These are phyloP conservation scores for Eucalyptus erythrocorys DNA, from an alignment of 345 rosid species.

Conservation along the genomic window DNA sequence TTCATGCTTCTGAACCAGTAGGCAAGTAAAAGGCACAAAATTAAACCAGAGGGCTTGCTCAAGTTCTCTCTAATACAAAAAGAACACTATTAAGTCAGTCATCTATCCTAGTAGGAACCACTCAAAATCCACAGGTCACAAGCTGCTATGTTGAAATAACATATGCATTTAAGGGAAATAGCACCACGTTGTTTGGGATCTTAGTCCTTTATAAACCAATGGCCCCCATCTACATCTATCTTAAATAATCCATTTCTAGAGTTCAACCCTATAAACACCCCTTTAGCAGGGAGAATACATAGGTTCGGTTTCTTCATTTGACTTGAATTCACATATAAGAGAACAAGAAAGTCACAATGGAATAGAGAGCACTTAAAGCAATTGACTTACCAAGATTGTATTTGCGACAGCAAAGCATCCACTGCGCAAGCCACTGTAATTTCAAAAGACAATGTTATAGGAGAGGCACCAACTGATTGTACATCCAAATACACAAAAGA, in stretches of 20 bases:
- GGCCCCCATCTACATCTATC: not conserved
- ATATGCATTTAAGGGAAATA: not conserved
- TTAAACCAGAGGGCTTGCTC: not conserved
- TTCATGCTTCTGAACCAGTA: not conserved
- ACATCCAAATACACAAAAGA: not conserved
- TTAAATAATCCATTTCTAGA: not conserved
- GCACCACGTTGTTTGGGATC: not conserved
- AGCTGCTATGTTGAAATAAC: not conserved
- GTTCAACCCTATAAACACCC: not conserved
- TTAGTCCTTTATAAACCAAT: not conserved
- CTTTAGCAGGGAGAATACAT: not conserved
- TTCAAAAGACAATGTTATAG: not conserved
- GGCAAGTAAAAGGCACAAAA: not conserved
- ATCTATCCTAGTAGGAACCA: not conserved
- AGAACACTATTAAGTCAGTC: not conserved
- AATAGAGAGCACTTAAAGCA: not conserved
- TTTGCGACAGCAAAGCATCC: conserved; percentile 39
- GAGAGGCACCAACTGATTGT: not conserved
- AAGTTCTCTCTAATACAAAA: not conserved
- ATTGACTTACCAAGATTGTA: conserved; percentile 17
- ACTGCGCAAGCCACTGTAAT: conserved; percentile 19
- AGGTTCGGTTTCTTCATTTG: not conserved
- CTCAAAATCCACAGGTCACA: not conserved
- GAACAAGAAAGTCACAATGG: not conserved
- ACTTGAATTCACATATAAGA: not conserved